Conservation (phyloP, 2,329 filamentous ascomycete genomes). For the Hysterium pulicare region DNA sequence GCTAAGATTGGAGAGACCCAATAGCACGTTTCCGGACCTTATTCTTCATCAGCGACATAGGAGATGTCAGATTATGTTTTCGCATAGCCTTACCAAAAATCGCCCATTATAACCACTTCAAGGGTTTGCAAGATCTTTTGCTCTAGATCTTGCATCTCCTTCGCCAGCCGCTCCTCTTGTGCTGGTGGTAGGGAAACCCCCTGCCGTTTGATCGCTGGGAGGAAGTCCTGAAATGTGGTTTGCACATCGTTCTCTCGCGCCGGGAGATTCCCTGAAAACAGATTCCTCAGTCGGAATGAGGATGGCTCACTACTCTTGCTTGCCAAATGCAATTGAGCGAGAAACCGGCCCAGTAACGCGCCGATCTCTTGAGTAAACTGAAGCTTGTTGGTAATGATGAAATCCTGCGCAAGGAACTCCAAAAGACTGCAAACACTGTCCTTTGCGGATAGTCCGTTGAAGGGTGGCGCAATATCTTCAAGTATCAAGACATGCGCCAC, state of each 20-base stretch:
- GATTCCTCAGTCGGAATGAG: not conserved
- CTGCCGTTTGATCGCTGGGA: not conserved
- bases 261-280: not conserved
- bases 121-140: not conserved
- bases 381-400: not conserved
- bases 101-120: not conserved
- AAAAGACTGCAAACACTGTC: not conserved
- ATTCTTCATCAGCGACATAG: not conserved
- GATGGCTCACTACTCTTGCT: not conserved
- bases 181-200: not conserved
- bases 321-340: not conserved
- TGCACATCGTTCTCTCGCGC: not conserved
- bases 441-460: not conserved
- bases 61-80: not conserved
- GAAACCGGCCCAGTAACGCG: not conserved
- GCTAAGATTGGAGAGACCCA: not conserved
- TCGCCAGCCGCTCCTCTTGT: not conserved
- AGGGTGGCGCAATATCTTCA: not conserved
- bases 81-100: not conserved
- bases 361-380: not conserved
- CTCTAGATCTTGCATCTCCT: not conserved
- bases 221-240: not conserved
- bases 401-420: not conserved
- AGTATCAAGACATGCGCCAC: not conserved
- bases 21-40: not conserved